A percentile compares a stretch with the other conserved stretches of the same genome.
Conservation (phyloP, 345 rosid species). For the Citrus glauca region DNA sequence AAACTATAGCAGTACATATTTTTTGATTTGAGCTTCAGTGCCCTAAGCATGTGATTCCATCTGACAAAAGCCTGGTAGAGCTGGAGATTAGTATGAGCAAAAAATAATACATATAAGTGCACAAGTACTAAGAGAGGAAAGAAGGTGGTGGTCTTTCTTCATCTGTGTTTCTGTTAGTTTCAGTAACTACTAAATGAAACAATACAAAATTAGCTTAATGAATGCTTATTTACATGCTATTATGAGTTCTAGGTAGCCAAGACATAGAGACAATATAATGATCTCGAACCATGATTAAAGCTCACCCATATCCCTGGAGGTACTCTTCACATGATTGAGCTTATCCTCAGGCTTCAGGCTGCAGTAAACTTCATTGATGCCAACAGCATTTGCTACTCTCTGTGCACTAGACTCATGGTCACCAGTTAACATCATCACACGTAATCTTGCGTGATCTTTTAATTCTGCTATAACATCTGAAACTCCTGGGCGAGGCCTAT, state of each 20-base stretch:
- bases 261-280: neutral
- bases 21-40: neutral
- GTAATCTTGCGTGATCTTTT: constrained; percentile 55
- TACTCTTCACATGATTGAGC: constrained; percentile 70
- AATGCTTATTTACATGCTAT: too few relatives aligned
- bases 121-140: neutral
- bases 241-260: neutral
- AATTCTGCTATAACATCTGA: constrained; percentile 66
- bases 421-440: constrained; percentile 89
- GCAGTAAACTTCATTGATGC: constrained; percentile 72
- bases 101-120: neutral
- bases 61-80: neutral
- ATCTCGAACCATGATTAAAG: constrained; percentile 3
- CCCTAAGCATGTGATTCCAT: neutral
- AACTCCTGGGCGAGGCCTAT: constrained; percentile 85
- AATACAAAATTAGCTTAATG: too few relatives aligned
- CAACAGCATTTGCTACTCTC: constrained; percentile 93
- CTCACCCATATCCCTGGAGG: constrained; percentile 75
- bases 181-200: too few relatives aligned
- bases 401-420: constrained; percentile 91
- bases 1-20: neutral
- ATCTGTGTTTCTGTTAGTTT: too few relatives aligned
- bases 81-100: neutral
- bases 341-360: constrained; percentile 95
- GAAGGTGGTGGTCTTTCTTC: too few relatives aligned